Evolutionary conservation across 352 stramenopile species (phyloP).

Genomic region (Globisporangium irregulare): DNA sequence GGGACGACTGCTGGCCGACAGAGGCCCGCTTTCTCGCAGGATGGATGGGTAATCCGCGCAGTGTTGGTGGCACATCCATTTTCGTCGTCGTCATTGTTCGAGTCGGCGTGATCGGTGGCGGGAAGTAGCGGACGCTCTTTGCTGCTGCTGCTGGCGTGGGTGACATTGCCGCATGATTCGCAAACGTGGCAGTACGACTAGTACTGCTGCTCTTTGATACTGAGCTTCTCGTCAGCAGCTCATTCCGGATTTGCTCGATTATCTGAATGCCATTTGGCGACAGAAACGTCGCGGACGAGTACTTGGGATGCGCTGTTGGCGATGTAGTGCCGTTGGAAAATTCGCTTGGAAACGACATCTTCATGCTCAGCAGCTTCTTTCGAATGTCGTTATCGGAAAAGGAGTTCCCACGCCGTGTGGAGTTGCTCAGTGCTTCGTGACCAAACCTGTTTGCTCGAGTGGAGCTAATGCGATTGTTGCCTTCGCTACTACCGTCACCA

Average conservation of each 20-base stretch:
- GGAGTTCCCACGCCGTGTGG: neutral
- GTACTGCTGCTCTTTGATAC: constrained; percentile 16
- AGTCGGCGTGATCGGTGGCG: neutral
- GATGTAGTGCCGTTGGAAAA: neutral
- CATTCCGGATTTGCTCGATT: constrained; percentile 41
- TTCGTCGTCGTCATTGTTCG: neutral
- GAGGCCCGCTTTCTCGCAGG: constrained; percentile 15
- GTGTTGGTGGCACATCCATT: constrained; percentile 19
- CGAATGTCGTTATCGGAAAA: constrained; percentile 22
- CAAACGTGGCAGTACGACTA: constrained; percentile 15
- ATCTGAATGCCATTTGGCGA: constrained; percentile 42
- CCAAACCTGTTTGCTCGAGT: constrained; percentile 7
- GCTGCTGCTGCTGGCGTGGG: neutral
- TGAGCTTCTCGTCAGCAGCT: constrained; percentile 30
- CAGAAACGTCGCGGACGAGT: constrained; percentile 7
- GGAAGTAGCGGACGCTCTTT: constrained; percentile 7
- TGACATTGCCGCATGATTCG: constrained; percentile 7
- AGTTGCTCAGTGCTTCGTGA: neutral
- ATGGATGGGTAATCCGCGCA: constrained; percentile 33
- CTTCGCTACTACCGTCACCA: constrained; percentile 11
- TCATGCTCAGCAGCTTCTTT: constrained; percentile 36
- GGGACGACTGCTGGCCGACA: constrained; percentile 8
- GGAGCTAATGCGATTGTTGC: constrained; percentile 8
- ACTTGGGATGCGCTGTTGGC: neutral
- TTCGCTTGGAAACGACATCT: constrained; percentile 10